phyloP scores from a whole-genome alignment of 345 rosid species.

The Bruguiera sexangula region DNA sequence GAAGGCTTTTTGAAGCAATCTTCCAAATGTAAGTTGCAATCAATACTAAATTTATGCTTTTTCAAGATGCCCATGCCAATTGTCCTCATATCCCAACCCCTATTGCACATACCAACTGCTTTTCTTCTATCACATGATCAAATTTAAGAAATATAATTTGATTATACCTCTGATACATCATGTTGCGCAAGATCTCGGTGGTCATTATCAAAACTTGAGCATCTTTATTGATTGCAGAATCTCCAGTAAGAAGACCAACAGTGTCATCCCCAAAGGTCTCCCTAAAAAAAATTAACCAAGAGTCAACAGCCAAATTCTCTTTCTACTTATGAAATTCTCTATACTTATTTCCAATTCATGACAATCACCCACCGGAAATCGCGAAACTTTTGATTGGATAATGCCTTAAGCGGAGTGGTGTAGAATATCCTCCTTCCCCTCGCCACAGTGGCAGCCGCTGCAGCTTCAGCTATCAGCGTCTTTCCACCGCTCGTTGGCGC shows the following conservation, averaged over 20 bases:
- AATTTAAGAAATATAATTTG: not conserved
- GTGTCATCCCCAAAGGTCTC: conserved; percentile 88
- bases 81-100: too few relatives aligned
- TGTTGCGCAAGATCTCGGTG: conserved; percentile 90
- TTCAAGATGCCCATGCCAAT: too few relatives aligned
- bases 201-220: conserved; percentile 90
- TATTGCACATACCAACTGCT: too few relatives aligned
- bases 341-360: not conserved
- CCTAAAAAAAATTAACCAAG: conserved; percentile 24
- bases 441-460: conserved; percentile 85
- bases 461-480: conserved; percentile 96
- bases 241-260: conserved; percentile 95
- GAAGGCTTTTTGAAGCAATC: too few relatives aligned
- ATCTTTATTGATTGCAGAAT: conserved; percentile 76
- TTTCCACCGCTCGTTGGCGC: conserved; percentile 97
- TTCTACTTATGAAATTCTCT: not conserved
- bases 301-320: not conserved
- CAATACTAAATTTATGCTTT: too few relatives aligned
- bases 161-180: conserved; percentile 84
- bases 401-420: conserved; percentile 95
- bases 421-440: conserved; percentile 77
- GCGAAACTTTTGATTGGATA: conserved; percentile 94
- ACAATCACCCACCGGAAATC: conserved; percentile 63
- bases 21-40: too few relatives aligned
- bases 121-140: too few relatives aligned